Evolutionary conservation across 2,329 filamentous ascomycete genomes (phyloP).

Genomic region (Bisporella sp.): DNA sequence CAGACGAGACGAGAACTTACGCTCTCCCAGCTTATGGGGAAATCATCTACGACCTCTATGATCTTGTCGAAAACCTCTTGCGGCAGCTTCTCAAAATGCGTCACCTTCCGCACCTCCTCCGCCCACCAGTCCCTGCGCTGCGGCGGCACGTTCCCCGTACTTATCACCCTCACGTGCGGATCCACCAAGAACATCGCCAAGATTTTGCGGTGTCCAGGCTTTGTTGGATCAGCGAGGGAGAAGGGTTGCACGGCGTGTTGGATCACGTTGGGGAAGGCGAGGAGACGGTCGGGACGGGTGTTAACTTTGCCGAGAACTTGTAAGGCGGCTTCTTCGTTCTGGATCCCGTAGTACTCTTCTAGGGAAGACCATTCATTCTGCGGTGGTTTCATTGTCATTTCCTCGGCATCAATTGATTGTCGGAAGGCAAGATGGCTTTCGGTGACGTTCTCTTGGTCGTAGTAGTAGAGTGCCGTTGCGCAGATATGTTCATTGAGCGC

Average conservation of each 20-base stretch:
- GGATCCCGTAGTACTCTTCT: conserved; percentile 11
- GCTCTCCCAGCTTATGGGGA: conserved; percentile 18
- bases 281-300: conserved; percentile 31
- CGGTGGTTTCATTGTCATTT: conserved; percentile 1
- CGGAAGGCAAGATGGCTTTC: conserved; percentile 35
- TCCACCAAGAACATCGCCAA: conserved; percentile 54
- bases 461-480: conserved; percentile 45
- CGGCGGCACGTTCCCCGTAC: conserved; percentile 42
- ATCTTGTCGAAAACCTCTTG: conserved; percentile 13
- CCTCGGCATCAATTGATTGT: conserved; percentile 15
- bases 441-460: conserved; percentile 41
- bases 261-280: conserved; percentile 30
- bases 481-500: conserved; percentile 44
- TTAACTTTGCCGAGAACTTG: conserved; percentile 35
- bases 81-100: conserved; percentile 11
- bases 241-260: conserved; percentile 48
- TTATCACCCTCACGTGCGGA: conserved; percentile 43
- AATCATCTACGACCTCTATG: conserved; percentile 9
- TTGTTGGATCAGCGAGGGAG: conserved; percentile 39
- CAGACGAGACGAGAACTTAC: too few species aligned
- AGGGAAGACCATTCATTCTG: conserved; percentile 13
- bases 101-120: conserved; percentile 17
- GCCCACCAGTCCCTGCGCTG: conserved; percentile 41
- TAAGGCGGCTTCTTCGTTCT: conserved; percentile 4
- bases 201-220: conserved; percentile 48